Percentiles rank a stretch among this genome's conserved stretches.
Evolutionary conservation across 2,329 filamentous ascomycete genomes (phyloP).

Genomic region (Graphilbum fragrans): DNA sequence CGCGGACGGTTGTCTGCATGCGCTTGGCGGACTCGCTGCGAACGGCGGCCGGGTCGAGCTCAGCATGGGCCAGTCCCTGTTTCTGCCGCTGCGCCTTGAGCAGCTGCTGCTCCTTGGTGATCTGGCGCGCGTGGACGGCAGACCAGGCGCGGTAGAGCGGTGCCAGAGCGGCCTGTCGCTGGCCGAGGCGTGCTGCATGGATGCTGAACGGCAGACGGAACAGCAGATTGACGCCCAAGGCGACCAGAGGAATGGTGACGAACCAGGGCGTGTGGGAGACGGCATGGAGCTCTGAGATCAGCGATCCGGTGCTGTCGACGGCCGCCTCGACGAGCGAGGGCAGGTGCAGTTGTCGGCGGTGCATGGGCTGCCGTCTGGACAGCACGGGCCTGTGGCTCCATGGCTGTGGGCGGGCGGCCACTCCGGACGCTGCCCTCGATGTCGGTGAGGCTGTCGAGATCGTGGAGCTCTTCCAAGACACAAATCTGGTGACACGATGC

Average conservation of each 20-base stretch:
- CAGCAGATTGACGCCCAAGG: conserved; percentile 22
- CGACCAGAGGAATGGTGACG: conserved; percentile 39
- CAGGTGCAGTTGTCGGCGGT: conserved; percentile 4
- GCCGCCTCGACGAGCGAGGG: conserved; percentile 13
- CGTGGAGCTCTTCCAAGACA: too few species aligned
- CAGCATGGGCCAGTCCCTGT: not conserved
- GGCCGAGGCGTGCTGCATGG: conserved; percentile 21
- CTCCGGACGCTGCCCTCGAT: too few species aligned
- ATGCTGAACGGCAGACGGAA: conserved; percentile 33
- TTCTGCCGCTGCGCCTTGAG: not conserved
- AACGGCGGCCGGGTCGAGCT: conserved; percentile 1
- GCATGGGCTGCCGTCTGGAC: not conserved
- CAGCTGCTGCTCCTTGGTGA: conserved; percentile 8
- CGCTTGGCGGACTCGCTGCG: conserved; percentile 16
- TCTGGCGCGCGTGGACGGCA: conserved; percentile 14
- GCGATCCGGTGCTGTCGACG: conserved; percentile 26
- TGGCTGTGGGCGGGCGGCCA: too few species aligned
- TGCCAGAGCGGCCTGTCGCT: conserved; percentile 16
- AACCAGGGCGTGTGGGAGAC: conserved; percentile 37
- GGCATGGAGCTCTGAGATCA: conserved; percentile 30
- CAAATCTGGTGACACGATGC: too few species aligned
- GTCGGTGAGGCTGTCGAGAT: too few species aligned
- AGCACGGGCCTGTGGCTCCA: too few species aligned
- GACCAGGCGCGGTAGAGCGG: conserved; percentile 23
- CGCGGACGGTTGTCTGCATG: conserved; percentile 10